These are phyloP conservation scores for Auriscalpium orientale DNA, from an alignment of 768 basidiomycete genomes.

Conservation along the genomic window DNA sequence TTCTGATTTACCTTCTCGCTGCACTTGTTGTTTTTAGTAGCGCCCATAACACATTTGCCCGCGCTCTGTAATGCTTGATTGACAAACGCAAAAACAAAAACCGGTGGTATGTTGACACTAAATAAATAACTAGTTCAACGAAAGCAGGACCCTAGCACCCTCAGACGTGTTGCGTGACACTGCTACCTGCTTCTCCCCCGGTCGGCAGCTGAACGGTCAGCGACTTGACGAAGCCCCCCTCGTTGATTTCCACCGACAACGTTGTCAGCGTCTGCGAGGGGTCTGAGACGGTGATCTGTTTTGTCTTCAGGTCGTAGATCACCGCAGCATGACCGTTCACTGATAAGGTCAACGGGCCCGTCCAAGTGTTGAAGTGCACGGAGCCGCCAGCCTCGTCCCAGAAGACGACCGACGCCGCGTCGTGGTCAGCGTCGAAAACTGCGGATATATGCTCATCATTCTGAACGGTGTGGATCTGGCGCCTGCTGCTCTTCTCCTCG, in stretches of 20 bases:
- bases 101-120: no score
- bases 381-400: slow-evolving; percentile 45
- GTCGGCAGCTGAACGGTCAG: slow-evolving; percentile 36
- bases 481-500: slow-evolving; percentile 24
- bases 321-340: slow-evolving; percentile 36
- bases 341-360: slow-evolving; percentile 26
- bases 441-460: slow-evolving; percentile 47
- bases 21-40: not conserved
- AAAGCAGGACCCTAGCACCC: no score
- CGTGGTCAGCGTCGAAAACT: slow-evolving; percentile 35
- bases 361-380: slow-evolving; percentile 26
- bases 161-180: slow-evolving; percentile 24
- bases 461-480: slow-evolving; percentile 20
- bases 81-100: no score
- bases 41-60: not conserved
- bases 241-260: slow-evolving; percentile 26
- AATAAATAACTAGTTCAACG: no score
- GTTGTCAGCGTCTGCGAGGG: slow-evolving; percentile 47
- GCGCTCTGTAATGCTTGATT: not conserved
- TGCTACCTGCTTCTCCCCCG: slow-evolving; percentile 44
- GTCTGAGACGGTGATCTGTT: slow-evolving; percentile 51
- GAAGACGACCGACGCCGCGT: slow-evolving; percentile 44
- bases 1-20: slow-evolving; percentile 39
- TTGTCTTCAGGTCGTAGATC: slow-evolving; percentile 33
- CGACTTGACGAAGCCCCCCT: slow-evolving; percentile 17